These are phyloP conservation scores for Orobanche coerulescens DNA, from an alignment of 257 asterid genomes.

Conservation along the genomic window DNA sequence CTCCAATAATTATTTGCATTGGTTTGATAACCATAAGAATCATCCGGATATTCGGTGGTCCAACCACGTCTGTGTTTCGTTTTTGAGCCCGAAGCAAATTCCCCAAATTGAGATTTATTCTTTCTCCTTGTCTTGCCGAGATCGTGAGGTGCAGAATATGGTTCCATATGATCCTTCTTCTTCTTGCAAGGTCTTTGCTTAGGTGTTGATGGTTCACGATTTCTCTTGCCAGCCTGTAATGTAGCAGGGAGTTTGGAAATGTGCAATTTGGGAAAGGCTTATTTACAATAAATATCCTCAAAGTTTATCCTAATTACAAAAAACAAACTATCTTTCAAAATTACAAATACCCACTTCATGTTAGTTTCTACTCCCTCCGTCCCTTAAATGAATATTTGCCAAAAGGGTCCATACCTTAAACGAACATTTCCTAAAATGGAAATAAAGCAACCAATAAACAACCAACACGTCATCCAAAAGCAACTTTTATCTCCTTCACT, in stretches of 20 bases:
- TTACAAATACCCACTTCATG: neutral
- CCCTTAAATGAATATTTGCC: too few relatives aligned
- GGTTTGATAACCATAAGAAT: constrained; percentile 24
- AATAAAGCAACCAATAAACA: too few relatives aligned
- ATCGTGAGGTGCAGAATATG: constrained; percentile 46
- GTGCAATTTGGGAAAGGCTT: neutral
- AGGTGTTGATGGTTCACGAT: constrained; percentile 62
- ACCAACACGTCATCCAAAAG: too few relatives aligned
- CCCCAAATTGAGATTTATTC: constrained; percentile 28
- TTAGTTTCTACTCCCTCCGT: too few relatives aligned
- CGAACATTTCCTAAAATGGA: too few relatives aligned
- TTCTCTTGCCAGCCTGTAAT: constrained; percentile 46
- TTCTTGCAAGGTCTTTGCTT: constrained; percentile 40
- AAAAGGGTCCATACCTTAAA: too few relatives aligned
- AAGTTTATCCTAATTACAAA: neutral
- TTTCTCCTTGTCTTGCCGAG: constrained; percentile 28
- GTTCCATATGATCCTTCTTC: constrained; percentile 31
- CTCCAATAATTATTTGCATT: constrained; percentile 36
- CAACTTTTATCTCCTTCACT: too few relatives aligned
- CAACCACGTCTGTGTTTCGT: constrained; percentile 66
- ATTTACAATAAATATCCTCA: neutral
- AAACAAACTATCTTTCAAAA: too few relatives aligned
- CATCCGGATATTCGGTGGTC: constrained; percentile 54
- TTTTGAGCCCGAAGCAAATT: constrained; percentile 26
- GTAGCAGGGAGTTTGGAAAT: constrained; percentile 10